Evolutionary conservation across 768 basidiomycete species (phyloP), one percentile per base, ranked within the genome.

Genomic region (Collybiopsis luxurians): DNA sequence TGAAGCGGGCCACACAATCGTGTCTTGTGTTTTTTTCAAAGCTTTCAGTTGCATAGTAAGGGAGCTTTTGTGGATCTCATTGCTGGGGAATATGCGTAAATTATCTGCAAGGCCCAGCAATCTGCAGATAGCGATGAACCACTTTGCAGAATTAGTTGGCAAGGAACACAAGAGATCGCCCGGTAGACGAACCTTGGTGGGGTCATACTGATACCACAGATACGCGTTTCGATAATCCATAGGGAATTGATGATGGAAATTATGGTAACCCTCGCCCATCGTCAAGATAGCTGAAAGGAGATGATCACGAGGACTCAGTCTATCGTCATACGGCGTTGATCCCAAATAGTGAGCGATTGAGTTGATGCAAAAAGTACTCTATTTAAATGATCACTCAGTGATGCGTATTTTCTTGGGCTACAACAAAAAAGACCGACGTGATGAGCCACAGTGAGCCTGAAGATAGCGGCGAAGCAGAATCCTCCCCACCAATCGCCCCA

Each of bases 71-170:
- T 79, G 76, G 63, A 97, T 87, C 69, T 95, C 94, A 71, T 93
- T 92, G 67, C 86, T 85, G 51, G 92, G 92, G 73, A 97, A 97
- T 36, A 83, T 79, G 63, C 88, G 86, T 57, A 97, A 79, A 66
- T 94, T 83, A 43, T 75, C 83, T n/a, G 94, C 94, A 28, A 94
- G 72, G 3, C 92, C 87, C 27, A 92, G 48, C 47, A 67, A 59
- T 21, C 76, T 78, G 63, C 85, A 87, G 39, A 75, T 60, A 19
- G 78, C 83, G 66, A 97, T 97, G 76, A 97, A 95, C 95, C 94
- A 95, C 73, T 96, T 95, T 3, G 94, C 95, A 3, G 92, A 92
- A 67, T 95, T 92, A 65, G 93, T 94, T 69, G 95, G 31, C 92
- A 11, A 51, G 21, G n/a, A 31, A 13, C 75, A 55, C 65, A 61